Evolutionary conservation across 768 basidiomycete genomes (phyloP).

Genomic region (Boletus bicolor): DNA sequence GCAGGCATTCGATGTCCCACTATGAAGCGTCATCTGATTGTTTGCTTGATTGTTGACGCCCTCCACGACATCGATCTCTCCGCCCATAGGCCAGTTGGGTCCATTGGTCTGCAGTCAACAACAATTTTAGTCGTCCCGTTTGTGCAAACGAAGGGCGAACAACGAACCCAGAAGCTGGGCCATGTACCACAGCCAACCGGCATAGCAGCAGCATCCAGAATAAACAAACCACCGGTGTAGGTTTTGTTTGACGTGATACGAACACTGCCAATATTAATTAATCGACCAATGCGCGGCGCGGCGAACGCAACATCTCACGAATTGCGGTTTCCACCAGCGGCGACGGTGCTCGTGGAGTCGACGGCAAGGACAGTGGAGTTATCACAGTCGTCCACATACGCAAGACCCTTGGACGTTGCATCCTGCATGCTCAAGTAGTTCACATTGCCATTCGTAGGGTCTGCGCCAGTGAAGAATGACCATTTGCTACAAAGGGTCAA

Average conservation of each 20-base stretch:
- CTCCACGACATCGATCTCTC: slow-evolving; percentile 75
- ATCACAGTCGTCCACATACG: slow-evolving; percentile 54
- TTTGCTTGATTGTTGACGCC: slow-evolving; percentile 57
- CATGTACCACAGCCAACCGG: slow-evolving; percentile 65
- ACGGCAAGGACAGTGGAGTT: slow-evolving; percentile 60
- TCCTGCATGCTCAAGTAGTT: slow-evolving; percentile 49
- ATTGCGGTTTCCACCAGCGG: slow-evolving; percentile 51
- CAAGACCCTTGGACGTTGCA: slow-evolving; percentile 52
- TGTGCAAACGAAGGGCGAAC: not conserved
- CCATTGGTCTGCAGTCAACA: slow-evolving; percentile 39
- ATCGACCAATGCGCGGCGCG: not conserved
- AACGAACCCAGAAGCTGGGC: slow-evolving; percentile 55
- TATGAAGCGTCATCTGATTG: slow-evolving; percentile 71
- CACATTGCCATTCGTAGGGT: slow-evolving; percentile 73
- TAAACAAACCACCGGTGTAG: slow-evolving; percentile 68
- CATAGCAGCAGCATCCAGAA: slow-evolving; percentile 69
- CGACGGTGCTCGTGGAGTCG: slow-evolving; percentile 50
- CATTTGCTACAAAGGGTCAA: slow-evolving; percentile 46
- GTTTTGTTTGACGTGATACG: slow-evolving; percentile 63
- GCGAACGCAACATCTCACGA: slow-evolving; percentile 35
- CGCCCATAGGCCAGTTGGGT: slow-evolving; percentile 48
- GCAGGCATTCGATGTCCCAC: slow-evolving; percentile 40
- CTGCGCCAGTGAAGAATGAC: slow-evolving; percentile 59
- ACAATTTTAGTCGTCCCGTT: not conserved
- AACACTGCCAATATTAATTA: slow-evolving; percentile 39